These are phyloP conservation scores for Wickerhamiella azymoides DNA, from an alignment of 805 yeast species.

Conservation along the genomic window DNA sequence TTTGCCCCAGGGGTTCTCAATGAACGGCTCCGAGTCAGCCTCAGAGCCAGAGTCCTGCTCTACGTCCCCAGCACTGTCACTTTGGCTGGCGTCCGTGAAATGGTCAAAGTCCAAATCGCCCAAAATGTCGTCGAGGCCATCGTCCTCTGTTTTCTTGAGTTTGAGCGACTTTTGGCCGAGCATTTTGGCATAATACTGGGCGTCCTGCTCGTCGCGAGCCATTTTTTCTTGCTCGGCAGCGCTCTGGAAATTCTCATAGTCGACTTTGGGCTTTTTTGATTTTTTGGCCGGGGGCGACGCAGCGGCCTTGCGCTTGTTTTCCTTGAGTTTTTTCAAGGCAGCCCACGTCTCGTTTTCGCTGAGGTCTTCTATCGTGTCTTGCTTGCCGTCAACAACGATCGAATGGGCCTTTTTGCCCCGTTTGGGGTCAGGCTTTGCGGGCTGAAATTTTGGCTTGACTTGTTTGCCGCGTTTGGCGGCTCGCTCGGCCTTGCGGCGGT, in stretches of 20 bases:
- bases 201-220: slow-evolving; percentile 59
- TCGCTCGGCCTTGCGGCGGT: slow-evolving; percentile 7
- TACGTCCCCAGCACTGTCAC: slow-evolving; percentile 14
- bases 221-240: slow-evolving; percentile 37
- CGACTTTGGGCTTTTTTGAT: background rate
- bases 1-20: slow-evolving; percentile 11
- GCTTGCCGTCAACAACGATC: background rate
- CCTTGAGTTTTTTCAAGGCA: slow-evolving; percentile 19
- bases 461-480: slow-evolving; percentile 2
- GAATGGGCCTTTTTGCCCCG: background rate
- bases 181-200: slow-evolving; percentile 69
- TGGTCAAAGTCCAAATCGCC: slow-evolving; percentile 55
- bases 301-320: slow-evolving; percentile 2
- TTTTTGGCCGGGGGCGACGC: background rate
- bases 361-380: slow-evolving; percentile 19
- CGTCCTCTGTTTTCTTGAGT: slow-evolving; percentile 44
- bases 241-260: slow-evolving; percentile 9
- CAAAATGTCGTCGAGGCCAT: slow-evolving; percentile 65
- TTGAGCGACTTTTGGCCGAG: slow-evolving; percentile 50
- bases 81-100: slow-evolving; percentile 5
- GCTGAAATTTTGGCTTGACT: slow-evolving; percentile 6
- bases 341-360: slow-evolving; percentile 21
- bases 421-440: background rate
- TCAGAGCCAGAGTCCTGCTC: slow-evolving; percentile 11
- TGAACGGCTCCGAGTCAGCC: slow-evolving; percentile 15